Evolutionary conservation across 257 asterid genomes (phyloP), one percentile per base, ranked within the genome.

Genomic region (Plectranthus barbatus): DNA sequence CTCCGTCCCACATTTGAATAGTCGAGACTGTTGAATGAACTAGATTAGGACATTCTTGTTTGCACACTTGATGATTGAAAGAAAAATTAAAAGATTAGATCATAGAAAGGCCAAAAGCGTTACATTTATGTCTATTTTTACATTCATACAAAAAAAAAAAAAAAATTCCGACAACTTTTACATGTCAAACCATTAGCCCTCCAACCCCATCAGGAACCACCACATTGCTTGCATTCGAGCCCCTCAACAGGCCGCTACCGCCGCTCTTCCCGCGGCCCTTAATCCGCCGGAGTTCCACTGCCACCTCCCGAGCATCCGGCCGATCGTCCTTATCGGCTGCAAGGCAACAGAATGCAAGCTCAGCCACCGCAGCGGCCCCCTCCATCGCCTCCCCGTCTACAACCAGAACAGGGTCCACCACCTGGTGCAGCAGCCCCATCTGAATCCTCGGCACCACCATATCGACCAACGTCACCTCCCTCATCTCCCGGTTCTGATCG

Each of bases 401-500:
- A 7, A 80, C 91, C 58, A 92, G 50, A 70, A 77, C 76, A 3
- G 89, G 93, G 66, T 92, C 99, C 72, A 92, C 83, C 52, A 92
- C 97, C 74, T 89, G 86, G 47, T 80, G 77, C 78, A 92, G 55
- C 81, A 82, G n/a, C 54, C 99, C 99, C 95, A 80, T 83, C 44
- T 92, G 99, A 53, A 92, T 92, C 75, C 87, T 84, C 5, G 92
- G 86, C 60, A 92, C 95, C 50, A 82, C 95, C 95, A 89, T 67
- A 70, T 92, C 99, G 7, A 76, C 99, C 82, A 92, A 62, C 12
- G 95, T 74, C 87, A 89, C 77, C 53, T 89, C 99, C 76, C 95
- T 72, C 77, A 82, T 85, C 76, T 85, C 99, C 76, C 99, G 58
- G 29, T 3, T 81, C n/a, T 79, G 86, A 41, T 89, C 99, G 13